Evolutionary conservation across 1,284 basidiomycete species (phyloP).

Genomic region (Sporisorium exsertum): DNA sequence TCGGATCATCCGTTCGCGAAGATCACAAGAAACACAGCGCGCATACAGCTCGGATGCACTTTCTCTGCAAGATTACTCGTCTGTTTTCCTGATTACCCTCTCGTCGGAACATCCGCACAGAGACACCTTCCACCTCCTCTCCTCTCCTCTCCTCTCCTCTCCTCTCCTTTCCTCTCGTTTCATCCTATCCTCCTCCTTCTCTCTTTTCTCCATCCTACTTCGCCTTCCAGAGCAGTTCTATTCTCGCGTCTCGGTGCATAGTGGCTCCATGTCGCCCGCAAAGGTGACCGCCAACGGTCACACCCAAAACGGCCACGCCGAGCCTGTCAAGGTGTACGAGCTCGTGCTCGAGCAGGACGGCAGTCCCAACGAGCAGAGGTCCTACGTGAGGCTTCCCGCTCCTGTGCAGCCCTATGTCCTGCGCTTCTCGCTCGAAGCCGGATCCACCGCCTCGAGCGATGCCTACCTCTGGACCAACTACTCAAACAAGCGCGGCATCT

Average conservation of each 20-base stretch:
- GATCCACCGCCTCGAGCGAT: conserved; percentile 50
- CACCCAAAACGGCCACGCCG: conserved; percentile 11
- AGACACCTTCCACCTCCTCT: background rate
- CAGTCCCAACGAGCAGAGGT: conserved; percentile 51
- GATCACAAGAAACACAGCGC: conserved; percentile 15
- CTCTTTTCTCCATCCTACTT: background rate
- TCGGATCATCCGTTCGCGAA: conserved; percentile 29
- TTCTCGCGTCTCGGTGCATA: conserved; percentile 11
- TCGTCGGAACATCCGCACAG: background rate
- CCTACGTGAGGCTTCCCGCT: conserved; percentile 60
- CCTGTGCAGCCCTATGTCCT: conserved; percentile 60
- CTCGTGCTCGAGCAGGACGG: conserved; percentile 61
- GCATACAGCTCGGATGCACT: conserved; percentile 1
- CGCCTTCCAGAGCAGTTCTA: background rate
- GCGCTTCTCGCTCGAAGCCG: conserved; percentile 60
- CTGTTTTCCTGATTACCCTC: background rate
- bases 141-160: background rate
- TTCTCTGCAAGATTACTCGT: background rate
- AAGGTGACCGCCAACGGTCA: conserved; percentile 32
- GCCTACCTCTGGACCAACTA: conserved; percentile 60
- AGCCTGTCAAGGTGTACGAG: conserved; percentile 53
- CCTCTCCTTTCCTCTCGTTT: background rate
- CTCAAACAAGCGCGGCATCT: conserved; percentile 74
- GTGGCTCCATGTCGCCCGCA: conserved; percentile 24
- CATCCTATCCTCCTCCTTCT: background rate